A percentile compares a stretch with the other conserved stretches of the same genome.
phyloP scores from a whole-genome alignment of 2,329 filamentous ascomycete species.

The Nannizziopsis arthrosporioides region DNA sequence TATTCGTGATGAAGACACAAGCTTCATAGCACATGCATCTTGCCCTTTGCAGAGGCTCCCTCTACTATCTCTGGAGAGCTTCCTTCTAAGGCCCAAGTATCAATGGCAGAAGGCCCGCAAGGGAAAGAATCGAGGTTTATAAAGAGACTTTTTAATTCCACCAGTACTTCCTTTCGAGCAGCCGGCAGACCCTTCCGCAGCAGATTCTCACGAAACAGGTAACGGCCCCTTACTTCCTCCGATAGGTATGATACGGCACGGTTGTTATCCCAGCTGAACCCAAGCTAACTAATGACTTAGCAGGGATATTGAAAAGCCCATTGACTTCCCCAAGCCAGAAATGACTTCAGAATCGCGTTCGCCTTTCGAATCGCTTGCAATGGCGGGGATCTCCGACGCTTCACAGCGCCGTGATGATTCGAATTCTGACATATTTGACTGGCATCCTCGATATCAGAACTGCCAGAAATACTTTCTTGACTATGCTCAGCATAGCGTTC shows the following conservation, averaged over 20 bases:
- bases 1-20: not conserved
- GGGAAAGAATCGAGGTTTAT: slow-evolving; percentile 3
- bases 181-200: slow-evolving; percentile 6
- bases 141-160: not conserved
- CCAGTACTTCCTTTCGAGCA: slow-evolving; percentile 5
- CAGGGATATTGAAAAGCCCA: slow-evolving; percentile 4
- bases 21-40: not conserved
- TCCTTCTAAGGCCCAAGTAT: not conserved
- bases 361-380: slow-evolving; percentile 29
- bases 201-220: slow-evolving; percentile 6
- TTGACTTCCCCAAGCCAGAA: not conserved
- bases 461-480: slow-evolving; percentile 89
- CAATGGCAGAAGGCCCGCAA: not conserved
- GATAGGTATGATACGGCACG: not conserved
- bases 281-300: slow-evolving; percentile 3
- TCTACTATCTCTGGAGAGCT: not conserved
- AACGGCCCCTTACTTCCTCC: not conserved
- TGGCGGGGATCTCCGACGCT: slow-evolving; percentile 28
- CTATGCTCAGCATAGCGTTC: slow-evolving; percentile 69
- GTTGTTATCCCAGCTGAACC: not conserved
- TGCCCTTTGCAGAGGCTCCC: not conserved
- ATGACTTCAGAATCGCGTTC: slow-evolving; percentile 10
- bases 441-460: slow-evolving; percentile 82
- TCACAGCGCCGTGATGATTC: slow-evolving; percentile 31
- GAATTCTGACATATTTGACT: slow-evolving; percentile 62